phyloP scores from a whole-genome alignment of 129 eudicot genomes.

The Escallonia herrerae region DNA sequence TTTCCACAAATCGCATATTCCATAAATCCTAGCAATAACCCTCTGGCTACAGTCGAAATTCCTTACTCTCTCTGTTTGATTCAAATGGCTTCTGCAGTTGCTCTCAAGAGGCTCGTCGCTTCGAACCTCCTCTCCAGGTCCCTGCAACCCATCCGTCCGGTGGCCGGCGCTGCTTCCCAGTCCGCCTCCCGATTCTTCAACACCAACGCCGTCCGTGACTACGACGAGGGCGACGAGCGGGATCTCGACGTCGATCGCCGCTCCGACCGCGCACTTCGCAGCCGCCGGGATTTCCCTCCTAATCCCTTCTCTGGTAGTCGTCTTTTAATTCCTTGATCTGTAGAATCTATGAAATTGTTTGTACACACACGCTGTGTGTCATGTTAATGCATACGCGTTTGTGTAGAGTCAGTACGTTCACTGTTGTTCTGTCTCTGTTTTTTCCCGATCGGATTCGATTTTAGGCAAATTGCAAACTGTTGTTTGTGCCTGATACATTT shows the following conservation, averaged over 20 bases:
- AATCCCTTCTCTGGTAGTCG: slow-evolving; percentile 32
- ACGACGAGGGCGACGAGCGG: slow-evolving; percentile 23
- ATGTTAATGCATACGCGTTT: background rate
- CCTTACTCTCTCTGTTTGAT: too few species aligned
- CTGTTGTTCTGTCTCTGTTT: background rate
- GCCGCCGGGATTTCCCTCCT: slow-evolving; percentile 22
- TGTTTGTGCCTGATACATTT: background rate
- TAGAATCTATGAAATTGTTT: background rate
- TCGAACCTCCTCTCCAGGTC: slow-evolving; percentile 17
- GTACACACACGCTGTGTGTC: too few species aligned
- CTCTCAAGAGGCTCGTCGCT: slow-evolving; percentile 24
- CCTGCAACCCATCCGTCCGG: slow-evolving; percentile 15
- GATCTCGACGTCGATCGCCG: slow-evolving; percentile 17
- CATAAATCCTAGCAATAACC: too few species aligned
- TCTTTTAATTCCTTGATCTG: background rate
- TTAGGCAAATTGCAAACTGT: background rate
- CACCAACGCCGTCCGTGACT: slow-evolving; percentile 22
- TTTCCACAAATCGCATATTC: too few species aligned
- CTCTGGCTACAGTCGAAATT: too few species aligned
- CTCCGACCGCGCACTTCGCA: slow-evolving; percentile 2
- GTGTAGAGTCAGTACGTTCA: background rate
- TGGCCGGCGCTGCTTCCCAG: slow-evolving; percentile 3
- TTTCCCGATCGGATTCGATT: background rate
- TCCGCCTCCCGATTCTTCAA: slow-evolving; percentile 20
- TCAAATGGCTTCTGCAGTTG: slow-evolving; percentile 31